phyloP scores from a whole-genome alignment of 1,284 basidiomycete genomes.

The Neonothopanus nambi region DNA sequence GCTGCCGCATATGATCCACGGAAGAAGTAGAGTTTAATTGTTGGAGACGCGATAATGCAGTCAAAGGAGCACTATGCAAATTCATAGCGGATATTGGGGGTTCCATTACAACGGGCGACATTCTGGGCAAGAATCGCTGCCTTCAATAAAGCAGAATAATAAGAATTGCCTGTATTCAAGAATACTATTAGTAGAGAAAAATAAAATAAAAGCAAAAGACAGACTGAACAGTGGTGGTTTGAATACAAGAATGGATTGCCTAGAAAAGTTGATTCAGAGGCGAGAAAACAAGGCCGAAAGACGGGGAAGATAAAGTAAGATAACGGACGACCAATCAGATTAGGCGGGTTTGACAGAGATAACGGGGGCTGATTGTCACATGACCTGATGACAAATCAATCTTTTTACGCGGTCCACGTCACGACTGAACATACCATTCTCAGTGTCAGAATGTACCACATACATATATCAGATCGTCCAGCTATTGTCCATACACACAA shows the following conservation, averaged over 20 bases:
- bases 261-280: conserved; percentile 35
- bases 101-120: conserved; percentile 46
- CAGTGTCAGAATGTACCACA: too few species aligned
- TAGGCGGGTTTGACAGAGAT: conserved; percentile 30
- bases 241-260: conserved; percentile 24
- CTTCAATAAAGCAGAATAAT: neutral
- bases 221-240: neutral
- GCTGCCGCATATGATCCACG: conserved; percentile 5
- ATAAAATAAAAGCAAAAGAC: conserved; percentile 21
- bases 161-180: too few species aligned
- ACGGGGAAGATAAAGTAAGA: conserved; percentile 21
- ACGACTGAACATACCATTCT: too few species aligned
- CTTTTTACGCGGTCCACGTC: too few species aligned
- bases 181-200: neutral
- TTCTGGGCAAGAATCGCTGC: conserved; percentile 19
- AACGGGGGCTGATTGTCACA: conserved; percentile 7
- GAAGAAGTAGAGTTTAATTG: conserved; percentile 24
- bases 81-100: conserved; percentile 39
- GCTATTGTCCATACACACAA: too few species aligned
- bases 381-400: too few species aligned
- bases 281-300: conserved; percentile 32
- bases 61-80: conserved; percentile 39
- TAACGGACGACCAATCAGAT: conserved; percentile 38
- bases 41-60: conserved; percentile 42
- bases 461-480: too few species aligned